phyloP scores from a whole-genome alignment of 208 protist species.

The Borovskyia barvae region DNA sequence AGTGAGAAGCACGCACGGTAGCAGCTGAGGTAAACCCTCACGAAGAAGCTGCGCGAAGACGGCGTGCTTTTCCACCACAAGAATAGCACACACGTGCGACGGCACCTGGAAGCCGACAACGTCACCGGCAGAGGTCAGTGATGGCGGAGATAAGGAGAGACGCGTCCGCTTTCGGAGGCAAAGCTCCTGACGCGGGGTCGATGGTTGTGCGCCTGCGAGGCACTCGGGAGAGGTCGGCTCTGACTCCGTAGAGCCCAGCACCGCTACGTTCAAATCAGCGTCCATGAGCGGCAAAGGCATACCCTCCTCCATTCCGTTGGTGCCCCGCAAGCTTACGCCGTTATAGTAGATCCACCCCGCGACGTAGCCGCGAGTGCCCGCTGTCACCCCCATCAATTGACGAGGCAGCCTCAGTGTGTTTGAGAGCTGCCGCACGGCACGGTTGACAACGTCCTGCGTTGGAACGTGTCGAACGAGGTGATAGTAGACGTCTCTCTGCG shows the following conservation, averaged over 20 bases:
- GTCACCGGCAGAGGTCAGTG: too few species aligned
- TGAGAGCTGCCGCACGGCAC: constrained; percentile 41
- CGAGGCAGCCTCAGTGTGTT: constrained; percentile 49
- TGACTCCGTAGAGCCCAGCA: background rate
- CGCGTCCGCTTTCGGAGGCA: too few species aligned
- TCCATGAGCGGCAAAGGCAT: constrained; percentile 25
- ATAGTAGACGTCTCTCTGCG: constrained; percentile 86
- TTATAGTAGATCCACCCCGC: constrained; percentile 50
- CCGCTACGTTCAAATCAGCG: constrained; percentile 5
- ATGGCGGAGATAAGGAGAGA: background rate
- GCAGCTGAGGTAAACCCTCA: constrained; percentile 34
- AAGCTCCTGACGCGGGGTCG: too few species aligned
- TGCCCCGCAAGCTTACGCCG: constrained; percentile 24
- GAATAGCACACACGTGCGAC: constrained; percentile 50
- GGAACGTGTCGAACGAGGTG: constrained; percentile 57
- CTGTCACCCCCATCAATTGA: constrained; percentile 60
- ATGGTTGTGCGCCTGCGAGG: too few species aligned
- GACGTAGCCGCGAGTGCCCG: constrained; percentile 66
- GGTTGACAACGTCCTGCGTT: constrained; percentile 51
- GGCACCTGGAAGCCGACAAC: constrained; percentile 28
- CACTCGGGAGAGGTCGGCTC: too few species aligned
- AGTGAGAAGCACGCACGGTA: constrained; percentile 81
- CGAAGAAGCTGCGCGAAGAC: constrained; percentile 72
- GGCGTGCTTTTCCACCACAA: constrained; percentile 88
- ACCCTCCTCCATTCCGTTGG: constrained; percentile 4